Evolutionary conservation across 2,329 filamentous ascomycete species (phyloP).

Genomic region (Aureobasidium mangrovei): DNA sequence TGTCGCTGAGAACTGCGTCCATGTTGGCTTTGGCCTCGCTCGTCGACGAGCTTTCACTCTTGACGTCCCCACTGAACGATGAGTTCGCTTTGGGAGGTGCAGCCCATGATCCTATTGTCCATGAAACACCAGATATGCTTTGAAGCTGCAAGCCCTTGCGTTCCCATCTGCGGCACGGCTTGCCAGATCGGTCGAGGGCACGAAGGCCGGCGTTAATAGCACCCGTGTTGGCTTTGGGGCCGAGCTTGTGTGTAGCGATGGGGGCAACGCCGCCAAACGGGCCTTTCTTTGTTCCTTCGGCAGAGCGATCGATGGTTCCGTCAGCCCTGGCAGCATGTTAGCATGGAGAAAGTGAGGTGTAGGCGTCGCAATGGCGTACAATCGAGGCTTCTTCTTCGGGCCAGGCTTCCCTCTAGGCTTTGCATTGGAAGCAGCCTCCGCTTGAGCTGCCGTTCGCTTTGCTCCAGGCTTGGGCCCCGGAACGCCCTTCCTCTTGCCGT

Average conservation of each 20-base stretch:
- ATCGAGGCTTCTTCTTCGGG: constrained; percentile 88
- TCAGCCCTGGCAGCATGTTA: constrained; percentile 38
- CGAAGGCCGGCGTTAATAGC: constrained; percentile 95
- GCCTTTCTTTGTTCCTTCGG: constrained; percentile 26
- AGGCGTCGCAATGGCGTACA: constrained; percentile 54
- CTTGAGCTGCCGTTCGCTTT: constrained; percentile 46
- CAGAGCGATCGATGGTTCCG: constrained; percentile 36
- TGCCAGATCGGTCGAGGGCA: constrained; percentile 83
- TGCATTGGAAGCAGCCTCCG: constrained; percentile 46
- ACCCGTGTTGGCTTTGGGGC: constrained; percentile 91
- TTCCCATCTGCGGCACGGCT: constrained; percentile 86
- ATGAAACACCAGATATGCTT: constrained; percentile 81
- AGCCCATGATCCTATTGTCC: constrained; percentile 76
- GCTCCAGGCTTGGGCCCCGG: constrained; percentile 59
- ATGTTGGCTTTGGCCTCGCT: constrained; percentile 46
- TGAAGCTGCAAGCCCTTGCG: constrained; percentile 76
- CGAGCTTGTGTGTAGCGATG: constrained; percentile 60
- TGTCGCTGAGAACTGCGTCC: constrained; percentile 50
- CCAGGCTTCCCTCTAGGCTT: constrained; percentile 80
- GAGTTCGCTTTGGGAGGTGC: constrained; percentile 46
- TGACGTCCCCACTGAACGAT: constrained; percentile 50
- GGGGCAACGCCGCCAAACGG: constrained; percentile 35
- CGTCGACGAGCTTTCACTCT: constrained; percentile 46
- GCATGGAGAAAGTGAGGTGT: neutral
- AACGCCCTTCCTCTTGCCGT: constrained; percentile 65